Evolutionary conservation across 129 eudicot species (phyloP).

Genomic region (Heracleum sosnowskyi): DNA sequence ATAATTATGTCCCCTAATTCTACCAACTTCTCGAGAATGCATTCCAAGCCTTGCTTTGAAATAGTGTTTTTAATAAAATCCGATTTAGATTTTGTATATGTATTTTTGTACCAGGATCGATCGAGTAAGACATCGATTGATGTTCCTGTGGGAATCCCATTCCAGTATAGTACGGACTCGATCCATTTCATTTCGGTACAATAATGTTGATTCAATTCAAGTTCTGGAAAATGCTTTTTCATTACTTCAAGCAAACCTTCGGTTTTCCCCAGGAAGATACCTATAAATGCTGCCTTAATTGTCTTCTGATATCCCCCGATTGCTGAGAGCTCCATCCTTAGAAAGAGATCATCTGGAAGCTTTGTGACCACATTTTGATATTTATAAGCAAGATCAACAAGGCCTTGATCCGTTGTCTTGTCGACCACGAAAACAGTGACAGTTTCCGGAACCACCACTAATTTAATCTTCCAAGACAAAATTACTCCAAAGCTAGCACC

Average conservation of each 20-base stretch:
- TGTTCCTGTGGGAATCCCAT: slow-evolving; percentile 9
- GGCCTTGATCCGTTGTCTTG: slow-evolving; percentile 20
- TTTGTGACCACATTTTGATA: slow-evolving; percentile 38
- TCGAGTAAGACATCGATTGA: slow-evolving; percentile 24
- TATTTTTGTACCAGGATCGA: slow-evolving; percentile 14
- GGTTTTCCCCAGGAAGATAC: slow-evolving; percentile 33
- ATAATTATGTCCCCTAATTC: slow-evolving; percentile 21
- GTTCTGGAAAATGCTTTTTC: slow-evolving; percentile 32
- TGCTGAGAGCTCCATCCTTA: slow-evolving; percentile 30
- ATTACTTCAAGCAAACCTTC: slow-evolving; percentile 21
- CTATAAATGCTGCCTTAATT: slow-evolving; percentile 27
- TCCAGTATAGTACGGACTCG: background rate
- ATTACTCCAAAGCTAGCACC: slow-evolving; percentile 51
- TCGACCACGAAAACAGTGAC: slow-evolving; percentile 35
- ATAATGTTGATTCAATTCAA: slow-evolving; percentile 37
- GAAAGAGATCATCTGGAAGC: slow-evolving; percentile 28
- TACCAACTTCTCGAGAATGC: slow-evolving; percentile 17
- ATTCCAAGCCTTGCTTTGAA: slow-evolving; percentile 23
- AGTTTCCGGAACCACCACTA: slow-evolving; percentile 26
- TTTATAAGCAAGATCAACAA: slow-evolving; percentile 14
- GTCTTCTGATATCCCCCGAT: slow-evolving; percentile 7
- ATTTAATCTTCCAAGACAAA: slow-evolving; percentile 28
- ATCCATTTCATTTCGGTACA: slow-evolving; percentile 21
- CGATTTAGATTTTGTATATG: slow-evolving; percentile 32
- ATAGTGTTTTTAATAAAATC: slow-evolving; percentile 34